Evolutionary conservation across 1,284 basidiomycete species (phyloP).

Genomic region (Vanrija sp.): DNA sequence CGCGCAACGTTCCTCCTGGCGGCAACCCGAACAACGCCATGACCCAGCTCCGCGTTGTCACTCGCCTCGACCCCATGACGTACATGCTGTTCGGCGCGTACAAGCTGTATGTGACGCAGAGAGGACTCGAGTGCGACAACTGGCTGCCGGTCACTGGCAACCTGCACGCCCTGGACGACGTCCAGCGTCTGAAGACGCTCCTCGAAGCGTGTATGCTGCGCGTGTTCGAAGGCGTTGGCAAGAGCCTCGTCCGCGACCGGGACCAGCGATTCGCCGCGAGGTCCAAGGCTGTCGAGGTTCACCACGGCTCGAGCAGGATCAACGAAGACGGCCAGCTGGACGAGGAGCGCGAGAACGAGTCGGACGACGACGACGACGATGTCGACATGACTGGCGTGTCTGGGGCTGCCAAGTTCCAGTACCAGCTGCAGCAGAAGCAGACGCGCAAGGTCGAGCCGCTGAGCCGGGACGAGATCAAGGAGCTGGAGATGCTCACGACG

Average conservation of each 20-base stretch:
- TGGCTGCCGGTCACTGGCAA: constrained; percentile 86
- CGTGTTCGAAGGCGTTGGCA: constrained; percentile 80
- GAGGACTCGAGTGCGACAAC: constrained; percentile 77
- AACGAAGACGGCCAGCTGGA: constrained; percentile 37
- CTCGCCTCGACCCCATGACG: constrained; percentile 80
- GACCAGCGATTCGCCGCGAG: constrained; percentile 27
- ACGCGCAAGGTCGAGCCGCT: constrained; percentile 50
- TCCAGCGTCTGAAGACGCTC: constrained; percentile 75
- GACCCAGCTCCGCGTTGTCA: constrained; percentile 66
- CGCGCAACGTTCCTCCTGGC: constrained; percentile 57
- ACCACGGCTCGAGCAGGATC: constrained; percentile 19
- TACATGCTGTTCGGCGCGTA: constrained; percentile 91
- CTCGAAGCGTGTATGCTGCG: constrained; percentile 84
- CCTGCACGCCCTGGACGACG: constrained; percentile 71
- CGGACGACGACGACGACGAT: constrained; percentile 56
- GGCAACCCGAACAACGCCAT: constrained; percentile 31
- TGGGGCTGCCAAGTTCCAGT: constrained; percentile 6
- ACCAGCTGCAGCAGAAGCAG: constrained; percentile 10
- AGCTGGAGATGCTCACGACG: constrained; percentile 68
- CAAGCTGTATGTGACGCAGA: constrained; percentile 62
- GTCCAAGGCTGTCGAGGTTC: constrained; percentile 15
- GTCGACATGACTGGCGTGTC: constrained; percentile 1
- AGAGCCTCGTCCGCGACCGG: constrained; percentile 28
- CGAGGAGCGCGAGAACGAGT: constrained; percentile 56
- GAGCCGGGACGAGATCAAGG: constrained; percentile 62